Evolutionary conservation across 768 basidiomycete genomes (phyloP).

Genomic region (Cystoderma amianthinum): DNA sequence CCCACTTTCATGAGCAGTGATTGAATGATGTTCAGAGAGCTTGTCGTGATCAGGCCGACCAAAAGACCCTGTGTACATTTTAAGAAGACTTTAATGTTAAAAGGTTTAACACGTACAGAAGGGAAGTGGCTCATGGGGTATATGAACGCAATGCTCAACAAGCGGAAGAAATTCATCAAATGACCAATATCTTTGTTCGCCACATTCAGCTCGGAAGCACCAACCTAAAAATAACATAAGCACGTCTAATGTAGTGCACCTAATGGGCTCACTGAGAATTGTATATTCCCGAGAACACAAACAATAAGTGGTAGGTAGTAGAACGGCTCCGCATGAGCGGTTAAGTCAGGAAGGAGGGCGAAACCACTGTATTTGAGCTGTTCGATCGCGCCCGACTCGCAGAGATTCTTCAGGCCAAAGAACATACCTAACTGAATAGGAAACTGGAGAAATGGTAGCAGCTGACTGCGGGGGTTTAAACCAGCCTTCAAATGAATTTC

Average conservation of each 20-base stretch:
- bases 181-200: conserved; percentile 48
- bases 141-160: conserved; percentile 43
- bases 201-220: conserved; percentile 51
- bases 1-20: conserved; percentile 36
- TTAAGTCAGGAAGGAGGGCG: conserved; percentile 69
- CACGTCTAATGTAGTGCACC: not conserved
- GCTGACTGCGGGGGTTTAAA: conserved; percentile 44
- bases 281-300: conserved; percentile 53
- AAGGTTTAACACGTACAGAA: conserved; percentile 46
- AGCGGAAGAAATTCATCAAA: conserved; percentile 58
- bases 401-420: conserved; percentile 71
- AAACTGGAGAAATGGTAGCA: conserved; percentile 60
- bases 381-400: conserved; percentile 52
- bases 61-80: conserved; percentile 35
- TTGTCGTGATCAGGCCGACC: conserved; percentile 33
- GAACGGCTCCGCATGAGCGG: conserved; percentile 60
- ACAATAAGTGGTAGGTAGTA: conserved; percentile 57
- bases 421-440: conserved; percentile 79
- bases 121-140: conserved; percentile 52
- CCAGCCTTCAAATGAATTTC: conserved; percentile 59
- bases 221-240: conserved; percentile 18
- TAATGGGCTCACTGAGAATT: conserved; percentile 51
- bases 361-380: conserved; percentile 78
- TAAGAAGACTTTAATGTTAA: no score
- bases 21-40: conserved; percentile 41